Percentiles rank a stretch among this genome's conserved stretches.
These are phyloP conservation scores for Yamadazyma paraphyllophila DNA, from an alignment of 805 yeast genomes.

Conservation along the genomic window DNA sequence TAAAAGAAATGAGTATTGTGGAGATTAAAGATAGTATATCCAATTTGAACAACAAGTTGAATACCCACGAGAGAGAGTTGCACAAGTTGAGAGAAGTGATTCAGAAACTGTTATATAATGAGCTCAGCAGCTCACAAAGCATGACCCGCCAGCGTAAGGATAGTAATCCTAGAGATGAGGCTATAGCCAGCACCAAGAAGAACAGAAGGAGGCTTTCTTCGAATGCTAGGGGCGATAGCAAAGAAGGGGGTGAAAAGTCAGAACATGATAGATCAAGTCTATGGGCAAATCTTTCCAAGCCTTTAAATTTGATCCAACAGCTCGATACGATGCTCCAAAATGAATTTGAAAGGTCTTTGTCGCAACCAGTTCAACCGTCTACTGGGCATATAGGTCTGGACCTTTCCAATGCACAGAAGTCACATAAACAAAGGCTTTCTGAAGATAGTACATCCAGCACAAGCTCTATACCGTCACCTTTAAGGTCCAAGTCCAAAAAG, in stretches of 20 bases:
- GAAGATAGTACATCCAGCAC: conserved; percentile 26
- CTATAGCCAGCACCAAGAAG: conserved; percentile 29
- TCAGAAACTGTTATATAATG: conserved; percentile 45
- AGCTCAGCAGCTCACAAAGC: conserved; percentile 21
- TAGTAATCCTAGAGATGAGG: conserved; percentile 28
- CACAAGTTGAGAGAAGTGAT: conserved; percentile 47
- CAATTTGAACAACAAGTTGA: conserved; percentile 38
- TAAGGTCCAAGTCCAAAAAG: conserved; percentile 20
- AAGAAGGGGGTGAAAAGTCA: not conserved
- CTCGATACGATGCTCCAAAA: conserved; percentile 64
- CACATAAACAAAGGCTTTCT: conserved; percentile 15
- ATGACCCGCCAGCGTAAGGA: conserved; percentile 13
- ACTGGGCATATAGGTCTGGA: conserved; percentile 4
- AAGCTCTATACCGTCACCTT: conserved; percentile 25
- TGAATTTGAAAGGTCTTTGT: conserved; percentile 54
- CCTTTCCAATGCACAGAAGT: not conserved
- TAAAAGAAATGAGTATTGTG: conserved; percentile 65
- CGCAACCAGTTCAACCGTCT: not conserved
- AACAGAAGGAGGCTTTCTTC: conserved; percentile 13
- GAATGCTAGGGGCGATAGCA: not conserved
- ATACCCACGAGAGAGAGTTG: conserved; percentile 47
- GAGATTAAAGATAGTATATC: conserved; percentile 59
- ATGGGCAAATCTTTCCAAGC: conserved; percentile 45
- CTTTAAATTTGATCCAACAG: conserved; percentile 61
- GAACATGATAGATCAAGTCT: conserved; percentile 19